Percentiles rank a stretch among this genome's conserved stretches.
phyloP scores from a whole-genome alignment of 164 flowering plant species.

The Taxillus chinensis region DNA sequence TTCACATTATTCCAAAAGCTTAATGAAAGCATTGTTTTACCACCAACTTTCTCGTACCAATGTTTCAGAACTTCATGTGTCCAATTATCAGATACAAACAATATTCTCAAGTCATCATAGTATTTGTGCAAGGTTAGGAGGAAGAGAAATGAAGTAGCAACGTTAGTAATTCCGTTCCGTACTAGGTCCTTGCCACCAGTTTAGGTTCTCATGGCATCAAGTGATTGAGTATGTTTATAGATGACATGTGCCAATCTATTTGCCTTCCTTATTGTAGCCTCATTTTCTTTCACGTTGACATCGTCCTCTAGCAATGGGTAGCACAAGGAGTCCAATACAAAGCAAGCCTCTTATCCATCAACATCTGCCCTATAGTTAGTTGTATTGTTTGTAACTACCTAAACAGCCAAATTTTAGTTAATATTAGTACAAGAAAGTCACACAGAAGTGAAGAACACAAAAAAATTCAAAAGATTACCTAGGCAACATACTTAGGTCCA shows the following conservation, averaged over 20 bases:
- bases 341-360: too few relatives aligned
- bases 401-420: too few relatives aligned
- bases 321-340: too few relatives aligned
- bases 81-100: neutral
- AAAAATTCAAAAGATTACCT: too few relatives aligned
- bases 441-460: too few relatives aligned
- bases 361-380: too few relatives aligned
- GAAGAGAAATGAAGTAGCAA: neutral
- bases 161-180: neutral
- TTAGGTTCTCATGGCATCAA: neutral
- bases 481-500: too few relatives aligned
- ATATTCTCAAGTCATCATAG: neutral
- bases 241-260: neutral
- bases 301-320: too few relatives aligned
- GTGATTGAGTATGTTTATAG: neutral
- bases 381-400: too few relatives aligned
- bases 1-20: neutral
- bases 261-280: neutral
- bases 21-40: neutral
- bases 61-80: neutral
- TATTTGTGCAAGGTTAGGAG: neutral
- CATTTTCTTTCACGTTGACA: neutral
- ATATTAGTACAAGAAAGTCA: too few relatives aligned
- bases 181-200: too few relatives aligned
- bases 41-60: neutral